Evolutionary conservation across 2,329 filamentous ascomycete species (phyloP).

Genomic region (Botrytis deweyae): DNA sequence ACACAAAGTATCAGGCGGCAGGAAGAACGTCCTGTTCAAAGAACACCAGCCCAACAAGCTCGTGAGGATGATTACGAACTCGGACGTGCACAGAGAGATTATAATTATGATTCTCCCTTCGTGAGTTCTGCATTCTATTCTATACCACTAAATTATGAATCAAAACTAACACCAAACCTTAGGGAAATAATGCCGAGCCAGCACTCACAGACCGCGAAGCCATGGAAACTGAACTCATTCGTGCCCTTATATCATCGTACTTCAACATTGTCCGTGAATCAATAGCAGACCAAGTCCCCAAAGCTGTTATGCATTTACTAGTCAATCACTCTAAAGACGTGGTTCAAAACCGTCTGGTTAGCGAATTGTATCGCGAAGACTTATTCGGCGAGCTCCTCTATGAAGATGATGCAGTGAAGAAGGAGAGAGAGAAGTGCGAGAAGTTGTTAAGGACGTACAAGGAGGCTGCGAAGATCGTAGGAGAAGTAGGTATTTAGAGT

Average conservation of each 20-base stretch:
- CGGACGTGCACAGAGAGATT: constrained; percentile 38
- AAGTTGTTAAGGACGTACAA: constrained; percentile 92
- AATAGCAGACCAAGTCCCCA: constrained; percentile 97
- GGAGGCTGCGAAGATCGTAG: constrained; percentile 96
- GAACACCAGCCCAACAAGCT: constrained; percentile 52
- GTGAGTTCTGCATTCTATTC: constrained; percentile 44
- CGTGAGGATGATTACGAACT: constrained; percentile 43
- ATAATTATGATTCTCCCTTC: constrained; percentile 46
- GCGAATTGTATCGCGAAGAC: constrained; percentile 88
- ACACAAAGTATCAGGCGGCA: constrained; percentile 78
- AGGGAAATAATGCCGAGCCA: constrained; percentile 68
- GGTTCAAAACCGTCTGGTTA: constrained; percentile 94
- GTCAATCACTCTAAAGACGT: constrained; percentile 99
- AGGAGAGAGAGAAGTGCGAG: constrained; percentile 97
- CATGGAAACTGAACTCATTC: constrained; percentile 96
- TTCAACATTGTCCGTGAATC: constrained; percentile 99
- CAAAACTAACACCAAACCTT: constrained; percentile 23
- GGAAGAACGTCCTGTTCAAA: constrained; percentile 47
- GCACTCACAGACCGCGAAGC: constrained; percentile 93
- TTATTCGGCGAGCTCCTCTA: constrained; percentile 92
- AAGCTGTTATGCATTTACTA: constrained; percentile 97
- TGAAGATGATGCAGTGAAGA: constrained; percentile 96
- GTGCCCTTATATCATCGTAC: constrained; percentile 94
- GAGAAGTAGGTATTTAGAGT: constrained; percentile 75
- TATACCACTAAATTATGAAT: background rate